Percentiles rank a stretch among this genome's conserved stretches.
Evolutionary conservation across 495 filamentous ascomycete species (phyloP).

Genomic region (Penicillium cosmopolitanum): DNA sequence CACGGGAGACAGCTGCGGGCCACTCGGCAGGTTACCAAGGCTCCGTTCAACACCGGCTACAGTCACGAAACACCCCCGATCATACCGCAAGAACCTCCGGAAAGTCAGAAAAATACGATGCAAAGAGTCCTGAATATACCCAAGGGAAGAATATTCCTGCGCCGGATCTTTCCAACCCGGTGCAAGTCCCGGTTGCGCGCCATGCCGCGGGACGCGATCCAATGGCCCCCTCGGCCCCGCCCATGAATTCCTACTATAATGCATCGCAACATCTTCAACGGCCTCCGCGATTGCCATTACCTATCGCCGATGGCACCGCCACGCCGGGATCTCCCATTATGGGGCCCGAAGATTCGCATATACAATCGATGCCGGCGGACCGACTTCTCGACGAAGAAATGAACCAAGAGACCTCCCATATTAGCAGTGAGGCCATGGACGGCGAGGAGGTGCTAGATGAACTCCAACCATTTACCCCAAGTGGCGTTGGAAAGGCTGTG

Average conservation of each 20-base stretch:
- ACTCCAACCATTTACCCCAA: constrained; percentile 61
- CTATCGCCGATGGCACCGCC: constrained; percentile 85
- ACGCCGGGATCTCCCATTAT: constrained; percentile 84
- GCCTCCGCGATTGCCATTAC: constrained; percentile 85
- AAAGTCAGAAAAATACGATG: constrained; percentile 28
- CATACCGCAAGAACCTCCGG: constrained; percentile 26
- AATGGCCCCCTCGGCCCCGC: constrained; percentile 49
- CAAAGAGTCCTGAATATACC: constrained; percentile 26
- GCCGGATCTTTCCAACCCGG: constrained; percentile 48
- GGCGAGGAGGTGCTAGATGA: constrained; percentile 82
- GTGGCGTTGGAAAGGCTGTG: constrained; percentile 56
- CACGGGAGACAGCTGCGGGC: constrained; percentile 46
- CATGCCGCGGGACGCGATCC: constrained; percentile 37
- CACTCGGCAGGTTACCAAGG: constrained; percentile 41
- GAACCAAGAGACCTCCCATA: constrained; percentile 57
- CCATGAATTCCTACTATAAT: constrained; percentile 53
- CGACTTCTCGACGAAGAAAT: constrained; percentile 50
- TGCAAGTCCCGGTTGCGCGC: constrained; percentile 53
- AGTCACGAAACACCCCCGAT: constrained; percentile 40
- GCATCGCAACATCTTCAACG: constrained; percentile 63
- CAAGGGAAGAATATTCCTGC: constrained; percentile 29
- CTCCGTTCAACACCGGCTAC: constrained; percentile 44
- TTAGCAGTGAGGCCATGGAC: constrained; percentile 73
- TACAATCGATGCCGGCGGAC: constrained; percentile 53
- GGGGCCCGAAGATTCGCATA: constrained; percentile 58